Evolutionary conservation across 495 filamentous ascomycete species (phyloP), one percentile per base, ranked within the genome.

Genomic region (Penicillium ochrochloron): DNA sequence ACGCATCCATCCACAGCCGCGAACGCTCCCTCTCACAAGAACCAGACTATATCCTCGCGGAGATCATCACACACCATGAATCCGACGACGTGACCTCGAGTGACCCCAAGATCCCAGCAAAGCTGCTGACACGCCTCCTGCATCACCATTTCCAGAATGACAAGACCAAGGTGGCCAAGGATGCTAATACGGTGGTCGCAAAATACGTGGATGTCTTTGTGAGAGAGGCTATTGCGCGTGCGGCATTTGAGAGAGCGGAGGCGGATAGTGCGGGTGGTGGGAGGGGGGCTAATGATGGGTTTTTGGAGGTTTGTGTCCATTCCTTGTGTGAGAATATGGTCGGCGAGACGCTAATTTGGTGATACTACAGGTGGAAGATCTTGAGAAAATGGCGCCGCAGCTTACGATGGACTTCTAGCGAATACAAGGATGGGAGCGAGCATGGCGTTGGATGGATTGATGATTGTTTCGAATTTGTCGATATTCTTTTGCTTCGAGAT

Each of bases 191-290:
- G 15, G 87, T 93, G 8, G 84, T 95, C 34, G 91, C 85, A 4
- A 92, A 90, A 78, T 98, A 98, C 71, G 85, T 97, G 72, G 92
- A 96, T 79, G 88, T 91, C 14, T 99, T 97, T 82, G 91, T 97
- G 61, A 83, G 91, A 65, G 95, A 99, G 79, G 93, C 93, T 33
- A 86, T 99, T 69, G 93, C 93, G 31, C 73, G 95, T 74, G 89
- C 92, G 42, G 88, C 88, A 9, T 86, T 84, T 63, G 90, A 91
- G 81, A 87, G 87, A 71, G 78, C 78, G 48, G 82, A 84, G 64
- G 79, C 69, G 9, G 71, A 66, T 34, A 73, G 65, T 34, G 66
- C 65, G 37, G 72, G 70, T 3, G 76, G 70, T 11, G 74, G 72
- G 27, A 70, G 63, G 19, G 60, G 61, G 7, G 41, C 73, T 60